Conservation (phyloP, 306 rosid species). For the Abrus precatorius region DNA sequence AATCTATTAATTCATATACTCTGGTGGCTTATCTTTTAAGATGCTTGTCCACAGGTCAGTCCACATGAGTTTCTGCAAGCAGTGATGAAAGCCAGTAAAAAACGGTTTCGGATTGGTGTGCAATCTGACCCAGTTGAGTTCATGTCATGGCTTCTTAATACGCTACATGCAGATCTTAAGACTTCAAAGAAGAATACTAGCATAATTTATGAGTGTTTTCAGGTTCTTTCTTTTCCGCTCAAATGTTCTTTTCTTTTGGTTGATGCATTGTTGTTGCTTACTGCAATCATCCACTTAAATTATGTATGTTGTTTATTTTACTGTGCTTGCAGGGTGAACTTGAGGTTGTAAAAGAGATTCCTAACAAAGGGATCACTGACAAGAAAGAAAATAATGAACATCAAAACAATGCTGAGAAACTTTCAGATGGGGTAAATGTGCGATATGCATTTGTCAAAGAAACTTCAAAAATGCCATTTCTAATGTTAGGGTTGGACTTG, state of each 20-base stretch:
- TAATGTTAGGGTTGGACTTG: conserved; percentile 96
- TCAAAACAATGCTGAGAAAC: conserved; percentile 50
- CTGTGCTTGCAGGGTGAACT: conserved; percentile 79
- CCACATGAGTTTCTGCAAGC: conserved; percentile 98
- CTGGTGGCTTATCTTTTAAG: conserved; percentile 35
- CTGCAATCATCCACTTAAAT: conserved; percentile 28
- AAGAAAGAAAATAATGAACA: conserved; percentile 70
- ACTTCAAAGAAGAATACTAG: conserved; percentile 82
- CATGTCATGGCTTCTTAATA: conserved; percentile 97
- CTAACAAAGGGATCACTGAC: conserved; percentile 63
- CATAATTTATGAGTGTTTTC: conserved; percentile 90
- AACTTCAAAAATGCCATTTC: conserved; percentile 87
- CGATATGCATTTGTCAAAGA: conserved; percentile 56
- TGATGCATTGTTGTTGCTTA: conserved; percentile 38
- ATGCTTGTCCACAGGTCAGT: conserved; percentile 74
- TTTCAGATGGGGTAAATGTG: conserved; percentile 60
- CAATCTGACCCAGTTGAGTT: conserved; percentile 98
- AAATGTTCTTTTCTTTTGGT: conserved; percentile 40
- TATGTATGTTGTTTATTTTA: conserved; percentile 25
- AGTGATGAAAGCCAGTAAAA: conserved; percentile 97
- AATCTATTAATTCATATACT: conserved; percentile 5
- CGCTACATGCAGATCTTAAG: conserved; percentile 84
- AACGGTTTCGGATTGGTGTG: conserved; percentile 83
- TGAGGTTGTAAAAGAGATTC: conserved; percentile 93
- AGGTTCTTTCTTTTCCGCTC: conserved; percentile 59